Evolutionary conservation across 2,329 filamentous ascomycete genomes (phyloP).

Genomic region (Hymenoscyphus fraxineus): DNA sequence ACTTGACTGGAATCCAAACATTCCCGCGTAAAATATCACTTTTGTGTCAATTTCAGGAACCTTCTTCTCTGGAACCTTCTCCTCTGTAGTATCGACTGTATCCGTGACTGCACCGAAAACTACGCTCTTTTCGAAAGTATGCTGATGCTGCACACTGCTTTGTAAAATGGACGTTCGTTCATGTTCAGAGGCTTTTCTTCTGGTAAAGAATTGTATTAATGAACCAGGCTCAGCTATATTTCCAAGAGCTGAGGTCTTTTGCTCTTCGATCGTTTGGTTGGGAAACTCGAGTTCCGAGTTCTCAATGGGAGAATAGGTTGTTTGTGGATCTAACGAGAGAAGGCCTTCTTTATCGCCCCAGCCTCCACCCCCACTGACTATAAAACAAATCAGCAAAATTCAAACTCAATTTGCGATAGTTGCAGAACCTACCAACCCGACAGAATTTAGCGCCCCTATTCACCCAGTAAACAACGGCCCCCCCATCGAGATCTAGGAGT

Average conservation of each 20-base stretch:
- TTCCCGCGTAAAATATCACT: constrained; percentile 26
- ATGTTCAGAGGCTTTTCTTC: not conserved
- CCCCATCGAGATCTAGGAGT: not conserved
- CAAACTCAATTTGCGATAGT: not conserved
- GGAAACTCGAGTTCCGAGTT: constrained; percentile 52
- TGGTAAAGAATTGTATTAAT: constrained; percentile 60
- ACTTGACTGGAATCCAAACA: constrained; percentile 62
- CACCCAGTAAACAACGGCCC: constrained; percentile 25
- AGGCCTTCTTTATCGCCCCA: constrained; percentile 80
- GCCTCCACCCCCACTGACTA: constrained; percentile 75
- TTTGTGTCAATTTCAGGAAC: not conserved
- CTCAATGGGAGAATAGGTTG: constrained; percentile 46
- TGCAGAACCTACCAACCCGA: constrained; percentile 31
- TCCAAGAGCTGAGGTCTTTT: constrained; percentile 39
- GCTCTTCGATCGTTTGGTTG: constrained; percentile 29
- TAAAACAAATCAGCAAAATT: constrained; percentile 26
- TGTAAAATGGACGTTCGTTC: constrained; percentile 1
- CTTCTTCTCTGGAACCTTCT: constrained; percentile 20
- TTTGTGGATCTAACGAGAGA: constrained; percentile 72
- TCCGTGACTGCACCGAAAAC: constrained; percentile 31
- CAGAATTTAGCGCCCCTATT: constrained; percentile 26
- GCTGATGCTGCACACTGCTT: not conserved
- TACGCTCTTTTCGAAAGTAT: constrained; percentile 19
- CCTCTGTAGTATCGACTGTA: constrained; percentile 30
- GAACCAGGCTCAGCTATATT: constrained; percentile 61